phyloP scores from a whole-genome alignment of 2,329 filamentous ascomycete genomes.

The Pseudocercospora cruenta region DNA sequence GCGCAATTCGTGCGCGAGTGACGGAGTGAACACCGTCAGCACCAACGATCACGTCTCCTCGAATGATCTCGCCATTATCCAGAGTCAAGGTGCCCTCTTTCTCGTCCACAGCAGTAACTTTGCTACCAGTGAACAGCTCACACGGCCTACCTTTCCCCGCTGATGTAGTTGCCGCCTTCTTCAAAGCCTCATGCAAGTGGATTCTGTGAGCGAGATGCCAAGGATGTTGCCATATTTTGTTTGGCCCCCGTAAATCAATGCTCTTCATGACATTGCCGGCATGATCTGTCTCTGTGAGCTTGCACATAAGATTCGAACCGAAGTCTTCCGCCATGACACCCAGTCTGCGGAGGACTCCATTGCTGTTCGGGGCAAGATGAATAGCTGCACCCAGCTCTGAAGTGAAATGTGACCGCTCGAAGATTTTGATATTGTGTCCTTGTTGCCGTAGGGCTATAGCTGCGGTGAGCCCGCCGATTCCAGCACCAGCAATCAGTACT shows the following conservation, averaged over 20 bases:
- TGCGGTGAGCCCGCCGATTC: constrained; percentile 58
- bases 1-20: constrained; percentile 28
- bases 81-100: constrained; percentile 31
- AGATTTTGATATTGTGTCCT: constrained; percentile 56
- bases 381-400: constrained; percentile 64
- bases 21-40: constrained; percentile 40
- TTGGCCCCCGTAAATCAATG: constrained; percentile 42
- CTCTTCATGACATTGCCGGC: constrained; percentile 33
- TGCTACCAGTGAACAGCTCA: constrained; percentile 31
- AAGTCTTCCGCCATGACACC: constrained; percentile 33
- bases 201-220: constrained; percentile 38
- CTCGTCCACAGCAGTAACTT: constrained; percentile 32
- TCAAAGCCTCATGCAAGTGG: constrained; percentile 37
- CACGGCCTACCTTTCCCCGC: constrained; percentile 32
- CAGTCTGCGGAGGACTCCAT: constrained; percentile 55
- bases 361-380: constrained; percentile 65
- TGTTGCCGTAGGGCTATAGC: constrained; percentile 58
- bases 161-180: constrained; percentile 27
- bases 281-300: constrained; percentile 13
- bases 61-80: constrained; percentile 32
- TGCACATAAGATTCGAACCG: constrained; percentile 17
- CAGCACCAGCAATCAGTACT: constrained; percentile 46
- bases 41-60: constrained; percentile 38
- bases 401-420: constrained; percentile 57
- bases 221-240: constrained; percentile 52